phyloP scores from a whole-genome alignment of 805 yeast genomes.

The Pichia nanzhaoensis region DNA sequence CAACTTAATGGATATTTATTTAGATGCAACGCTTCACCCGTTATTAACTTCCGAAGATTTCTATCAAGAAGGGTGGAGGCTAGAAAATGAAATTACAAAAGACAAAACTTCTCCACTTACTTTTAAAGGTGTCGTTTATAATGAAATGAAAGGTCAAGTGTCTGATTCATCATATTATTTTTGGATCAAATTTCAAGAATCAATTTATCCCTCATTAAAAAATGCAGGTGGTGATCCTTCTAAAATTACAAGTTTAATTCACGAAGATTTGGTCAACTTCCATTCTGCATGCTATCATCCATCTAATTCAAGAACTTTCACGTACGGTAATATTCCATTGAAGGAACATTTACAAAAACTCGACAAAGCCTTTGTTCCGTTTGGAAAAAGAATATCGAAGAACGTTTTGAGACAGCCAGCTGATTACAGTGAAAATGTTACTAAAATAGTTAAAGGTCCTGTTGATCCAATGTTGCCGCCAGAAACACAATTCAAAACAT shows the following conservation, averaged over 20 bases:
- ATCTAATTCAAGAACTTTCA: slow-evolving; percentile 76
- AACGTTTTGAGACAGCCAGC: slow-evolving; percentile 41
- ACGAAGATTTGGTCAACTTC: slow-evolving; percentile 72
- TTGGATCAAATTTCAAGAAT: slow-evolving; percentile 77
- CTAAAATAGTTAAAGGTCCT: slow-evolving; percentile 58
- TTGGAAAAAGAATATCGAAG: slow-evolving; percentile 42
- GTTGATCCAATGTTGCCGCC: slow-evolving; percentile 66
- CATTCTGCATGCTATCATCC: slow-evolving; percentile 81
- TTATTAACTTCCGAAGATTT: slow-evolving; percentile 73
- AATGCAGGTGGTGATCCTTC: slow-evolving; percentile 95
- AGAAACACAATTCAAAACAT: slow-evolving; percentile 67
- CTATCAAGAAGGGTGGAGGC: slow-evolving; percentile 95
- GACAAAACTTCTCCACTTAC: slow-evolving; percentile 56
- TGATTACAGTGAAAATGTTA: slow-evolving; percentile 29
- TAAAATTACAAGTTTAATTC: slow-evolving; percentile 63
- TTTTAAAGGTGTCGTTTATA: slow-evolving; percentile 94
- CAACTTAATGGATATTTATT: slow-evolving; percentile 80
- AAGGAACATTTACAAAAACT: slow-evolving; percentile 51
- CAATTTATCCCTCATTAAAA: slow-evolving; percentile 76
- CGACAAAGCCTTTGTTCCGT: slow-evolving; percentile 41
- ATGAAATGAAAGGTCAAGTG: slow-evolving; percentile 97
- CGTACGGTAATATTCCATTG: slow-evolving; percentile 78
- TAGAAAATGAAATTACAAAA: slow-evolving; percentile 60
- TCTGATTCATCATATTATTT: slow-evolving; percentile 81
- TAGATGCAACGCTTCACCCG: slow-evolving; percentile 84